These are phyloP conservation scores for Royoungia palumana DNA, from an alignment of 768 basidiomycete genomes.

Conservation along the genomic window DNA sequence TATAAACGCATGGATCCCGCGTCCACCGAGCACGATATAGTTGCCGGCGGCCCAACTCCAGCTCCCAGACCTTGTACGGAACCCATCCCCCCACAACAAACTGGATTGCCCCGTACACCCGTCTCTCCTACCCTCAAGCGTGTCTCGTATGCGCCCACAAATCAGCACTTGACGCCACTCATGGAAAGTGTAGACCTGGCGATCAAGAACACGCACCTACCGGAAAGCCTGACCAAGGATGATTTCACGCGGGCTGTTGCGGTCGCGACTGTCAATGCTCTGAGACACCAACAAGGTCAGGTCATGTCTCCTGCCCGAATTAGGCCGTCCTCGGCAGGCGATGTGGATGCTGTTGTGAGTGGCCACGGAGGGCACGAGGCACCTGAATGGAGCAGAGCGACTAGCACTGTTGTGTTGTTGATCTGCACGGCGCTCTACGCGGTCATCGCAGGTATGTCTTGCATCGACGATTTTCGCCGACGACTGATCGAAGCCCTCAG, in stretches of 20 bases:
- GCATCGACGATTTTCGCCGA: neutral
- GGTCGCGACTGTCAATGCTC: conserved; percentile 87
- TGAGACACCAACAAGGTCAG: conserved; percentile 74
- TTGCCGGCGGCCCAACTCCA: conserved; percentile 41
- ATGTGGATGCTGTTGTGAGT: conserved; percentile 44
- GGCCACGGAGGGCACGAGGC: conserved; percentile 88
- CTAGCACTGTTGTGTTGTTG: conserved; percentile 86
- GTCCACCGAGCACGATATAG: conserved; percentile 28
- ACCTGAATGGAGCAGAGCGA: conserved; percentile 90
- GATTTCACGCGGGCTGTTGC: conserved; percentile 94
- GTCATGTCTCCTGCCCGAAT: conserved; percentile 46
- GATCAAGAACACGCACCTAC: conserved; percentile 57
- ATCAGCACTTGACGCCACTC: conserved; percentile 53
- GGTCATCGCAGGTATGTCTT: conserved; percentile 80
- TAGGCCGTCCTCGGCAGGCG: conserved; percentile 38
- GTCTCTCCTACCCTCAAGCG: conserved; percentile 48
- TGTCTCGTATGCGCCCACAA: conserved; percentile 52
- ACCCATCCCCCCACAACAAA: conserved; percentile 13
- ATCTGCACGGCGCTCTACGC: conserved; percentile 92
- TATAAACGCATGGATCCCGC: conserved; percentile 47
- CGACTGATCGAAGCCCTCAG: conserved; percentile 40
- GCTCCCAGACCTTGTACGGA: conserved; percentile 28
- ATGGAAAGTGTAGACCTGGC: conserved; percentile 77
- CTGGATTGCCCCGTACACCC: conserved; percentile 19
- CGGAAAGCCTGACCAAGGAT: conserved; percentile 70